Evolutionary conservation across 805 yeast species (phyloP), one percentile per base, ranked within the genome.

Genomic region (Crinitomyces ghanaensis): DNA sequence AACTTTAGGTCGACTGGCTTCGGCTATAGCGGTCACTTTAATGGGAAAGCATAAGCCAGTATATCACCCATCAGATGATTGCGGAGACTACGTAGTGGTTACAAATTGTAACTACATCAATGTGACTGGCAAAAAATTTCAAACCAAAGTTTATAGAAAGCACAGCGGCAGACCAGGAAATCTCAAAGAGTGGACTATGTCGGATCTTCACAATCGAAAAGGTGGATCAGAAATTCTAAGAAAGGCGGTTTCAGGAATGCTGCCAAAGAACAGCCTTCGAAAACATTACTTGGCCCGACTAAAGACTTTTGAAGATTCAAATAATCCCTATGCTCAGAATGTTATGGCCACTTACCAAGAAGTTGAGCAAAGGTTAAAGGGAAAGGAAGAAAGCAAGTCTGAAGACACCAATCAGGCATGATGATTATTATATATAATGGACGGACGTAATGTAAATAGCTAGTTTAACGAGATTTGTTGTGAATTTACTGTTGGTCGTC

Each of bases 11-110:
- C 77, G 97, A 53, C 57, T 91, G 37, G 97, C 99, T 3, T 67
- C 94, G 1, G 68, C 77, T 37, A 85, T 91, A 36, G 96, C 98
- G 17, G 65, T 74, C 19, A 76, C 91, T 0, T 66, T 91, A 26
- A 84, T 82, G 60, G 99, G 99, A n/a, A 91, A 91, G 57, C 96
- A 91, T 62, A 91, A 91, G 64, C 99, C 99, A 3, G 70, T 84
- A 0, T 78, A 61, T 44, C 83, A 85, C 49, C 73, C 72, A 19
- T 16, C 30, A 32, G 47, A 79, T 54, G 99, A 91, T 60, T 74
- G 77, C 43, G 99, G 99, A 9, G 99, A 91, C 58, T 91, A 86
- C 51, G 96, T 91, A 8, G 97, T 91, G 8, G 95, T 88, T 2
- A 81, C 96, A 9, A 93, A 91, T 62, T 85, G 95, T 51, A 70